Evolutionary conservation across 2,329 filamentous ascomycete species (phyloP), one percentile per base, ranked within the genome.

Genomic region (Cytospora schulzeri): DNA sequence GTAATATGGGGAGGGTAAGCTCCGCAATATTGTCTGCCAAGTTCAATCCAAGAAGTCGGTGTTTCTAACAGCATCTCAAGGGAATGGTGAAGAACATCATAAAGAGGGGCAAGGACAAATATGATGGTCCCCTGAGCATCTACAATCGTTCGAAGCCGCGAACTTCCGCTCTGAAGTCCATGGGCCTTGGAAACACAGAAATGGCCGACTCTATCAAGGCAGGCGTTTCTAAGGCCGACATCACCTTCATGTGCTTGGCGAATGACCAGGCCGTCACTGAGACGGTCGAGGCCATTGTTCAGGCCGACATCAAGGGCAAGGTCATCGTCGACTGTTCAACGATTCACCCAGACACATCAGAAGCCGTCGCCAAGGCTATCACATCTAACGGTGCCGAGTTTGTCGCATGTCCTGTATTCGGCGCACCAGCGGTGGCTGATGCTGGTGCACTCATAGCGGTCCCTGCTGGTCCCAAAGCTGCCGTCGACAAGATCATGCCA

Each of bases 271-370:
- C 91, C 6, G 86, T 96, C 52, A 83, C 86, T 64, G 78, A 83
- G 5, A 85, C 87, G 24, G 83, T 92, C 66, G 76, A 82, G 51
- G 74, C 81, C 3, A 84, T 89, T 33, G 77, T 92, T 4, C 71
- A 83, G 56, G 73, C 77, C 22, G 78, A 86, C 64, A 77, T 91
- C 22, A 81, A 81, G 31, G 88, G 86, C 67, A 97, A 96, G 78
- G 80, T 95, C 19, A 88, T 97, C 69, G 84, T 96, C 35, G 93
- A 97, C 73, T 93, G 90, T 81, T 95, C 91, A 4, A 97, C 93
- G 29, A 86, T 97, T 41, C 91, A 95, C 75, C 93, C 93, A 0
- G 89, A 93, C 62, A 92, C 91, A 4, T 91, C 91, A 1, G 85
- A 91, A 66, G 81, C 81, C 29, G 76, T 92, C 3, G 88, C 88